A percentile compares a stretch with the other conserved stretches of the same genome.
These are phyloP conservation scores for Amaranthus palmeri DNA, from an alignment of 148 eudicot species.

Conservation along the genomic window DNA sequence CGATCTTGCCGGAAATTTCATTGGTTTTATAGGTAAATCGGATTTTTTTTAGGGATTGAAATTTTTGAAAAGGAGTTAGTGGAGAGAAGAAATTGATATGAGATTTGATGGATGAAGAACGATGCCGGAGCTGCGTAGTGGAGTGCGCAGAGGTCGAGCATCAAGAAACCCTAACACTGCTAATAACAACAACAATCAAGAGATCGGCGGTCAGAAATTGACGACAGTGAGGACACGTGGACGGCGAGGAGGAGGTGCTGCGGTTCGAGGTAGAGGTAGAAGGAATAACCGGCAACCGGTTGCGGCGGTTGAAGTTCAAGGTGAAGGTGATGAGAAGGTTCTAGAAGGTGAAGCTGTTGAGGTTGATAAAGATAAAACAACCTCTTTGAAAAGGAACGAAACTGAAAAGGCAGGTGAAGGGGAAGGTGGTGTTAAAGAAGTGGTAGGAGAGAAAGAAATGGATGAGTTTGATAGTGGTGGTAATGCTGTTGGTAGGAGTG, in stretches of 20 bases:
- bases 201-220: constrained; percentile 26
- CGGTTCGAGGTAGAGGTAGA: constrained; percentile 29
- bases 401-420: constrained; percentile 10
- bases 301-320: constrained; percentile 20
- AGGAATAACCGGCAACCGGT: constrained; percentile 22
- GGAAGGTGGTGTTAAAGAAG: constrained; percentile 23
- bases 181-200: constrained; percentile 19
- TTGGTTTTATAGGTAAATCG: not conserved
- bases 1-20: constrained; percentile 7
- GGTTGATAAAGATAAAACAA: constrained; percentile 7
- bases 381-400: constrained; percentile 21
- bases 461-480: constrained; percentile 67
- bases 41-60: constrained; percentile 17
- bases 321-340: constrained; percentile 22
- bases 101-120: constrained; percentile 41
- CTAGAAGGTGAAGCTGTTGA: constrained; percentile 26
- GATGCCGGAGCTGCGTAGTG: constrained; percentile 68
- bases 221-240: constrained; percentile 25
- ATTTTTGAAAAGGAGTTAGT: not conserved
- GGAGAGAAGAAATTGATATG: constrained; percentile 6
- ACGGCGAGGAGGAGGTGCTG: constrained; percentile 22
- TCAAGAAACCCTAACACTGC: constrained; percentile 15
- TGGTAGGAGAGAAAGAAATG: constrained; percentile 42
- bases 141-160: constrained; percentile 56
- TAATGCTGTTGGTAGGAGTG: constrained; percentile 33